phyloP scores from a whole-genome alignment of 2,329 filamentous ascomycete genomes.

The Lomentospora prolificans region DNA sequence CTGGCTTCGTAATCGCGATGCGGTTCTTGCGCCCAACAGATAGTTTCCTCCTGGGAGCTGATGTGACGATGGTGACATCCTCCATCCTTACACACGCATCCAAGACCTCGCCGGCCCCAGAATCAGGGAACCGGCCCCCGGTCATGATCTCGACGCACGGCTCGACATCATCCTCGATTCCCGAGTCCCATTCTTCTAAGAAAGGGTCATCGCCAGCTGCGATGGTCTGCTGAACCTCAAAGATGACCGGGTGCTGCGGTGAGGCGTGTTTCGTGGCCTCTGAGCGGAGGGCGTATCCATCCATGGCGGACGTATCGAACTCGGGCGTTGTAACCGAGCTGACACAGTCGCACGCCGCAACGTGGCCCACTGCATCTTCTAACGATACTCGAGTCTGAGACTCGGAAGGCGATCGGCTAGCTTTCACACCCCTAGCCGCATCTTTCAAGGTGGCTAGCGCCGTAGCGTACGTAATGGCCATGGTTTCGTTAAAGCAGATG shows the following conservation, averaged over 20 bases:
- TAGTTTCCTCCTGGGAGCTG: not conserved
- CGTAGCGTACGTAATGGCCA: not conserved
- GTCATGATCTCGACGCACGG: conserved; percentile 2
- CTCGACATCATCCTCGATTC: too few relatives aligned
- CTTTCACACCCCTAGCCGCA: not conserved
- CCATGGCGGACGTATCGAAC: conserved; percentile 1
- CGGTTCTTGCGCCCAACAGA: not conserved
- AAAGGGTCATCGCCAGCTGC: not conserved
- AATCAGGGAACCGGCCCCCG: not conserved
- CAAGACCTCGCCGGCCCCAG: not conserved
- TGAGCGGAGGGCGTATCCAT: not conserved
- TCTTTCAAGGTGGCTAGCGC: not conserved
- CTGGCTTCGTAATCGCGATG: not conserved
- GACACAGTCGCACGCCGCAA: not conserved
- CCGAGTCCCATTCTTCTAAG: not conserved
- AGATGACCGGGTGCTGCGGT: not conserved
- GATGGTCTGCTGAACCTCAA: not conserved
- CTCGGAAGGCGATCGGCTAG: not conserved
- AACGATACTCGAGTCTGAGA: not conserved
- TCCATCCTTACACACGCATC: not conserved
- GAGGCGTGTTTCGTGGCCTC: not conserved
- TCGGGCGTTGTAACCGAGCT: not conserved
- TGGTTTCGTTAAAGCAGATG: not conserved
- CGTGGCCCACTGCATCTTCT: not conserved
- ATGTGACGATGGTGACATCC: not conserved